Base-by-base conservation (phyloP, 305 asterid species). In the Fraxinus greggii region DNA sequence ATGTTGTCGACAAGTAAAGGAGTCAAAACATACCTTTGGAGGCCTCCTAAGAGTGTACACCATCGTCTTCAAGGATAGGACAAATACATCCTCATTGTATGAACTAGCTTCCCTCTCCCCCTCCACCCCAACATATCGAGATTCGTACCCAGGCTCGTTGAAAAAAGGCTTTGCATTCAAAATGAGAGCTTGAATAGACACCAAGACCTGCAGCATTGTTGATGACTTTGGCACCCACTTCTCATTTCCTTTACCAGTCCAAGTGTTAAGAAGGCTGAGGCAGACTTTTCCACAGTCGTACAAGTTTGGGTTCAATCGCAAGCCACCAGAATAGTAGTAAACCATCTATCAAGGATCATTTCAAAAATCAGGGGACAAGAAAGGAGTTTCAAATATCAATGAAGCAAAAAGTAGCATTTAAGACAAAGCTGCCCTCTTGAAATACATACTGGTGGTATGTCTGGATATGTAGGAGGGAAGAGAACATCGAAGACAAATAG, bases 241-340 rank as follows among this genome's bases (percentile, higher is more conserved):
- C 81, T 89, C 92, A 29, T 74, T 85, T 61, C 86, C 90, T 33
- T 84, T 51, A 81, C 94, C 94, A 83, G 82, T 83, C 92, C 94
- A 90, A 32, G 94, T 91, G 87, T 88, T 88, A 26, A 89, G 90
- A 69, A 91, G 92, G 83, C 92, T 91, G 76, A 91, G 90, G 80
- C 92, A 89, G 48, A 91, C 94, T 91, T 91, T 89, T 17, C 94
- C 94, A 81, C 89, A 84, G 36, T 88, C 89, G 67, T 91, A 89
- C 90, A 91, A 85, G 84, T 91, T 91, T 17, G 94, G 94, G 75
- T 91, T 91, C 63, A 91, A 69, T 54, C 92, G 85, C 84, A 91
- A 65, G 45, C 94, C 94, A 61, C 94, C 92, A 78, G 94, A 89
- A 72, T 89, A 86, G 78, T 91, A 91, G 84, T 91, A 85, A 26